phyloP scores from a whole-genome alignment of 768 basidiomycete species.

The Boletus sp. region DNA sequence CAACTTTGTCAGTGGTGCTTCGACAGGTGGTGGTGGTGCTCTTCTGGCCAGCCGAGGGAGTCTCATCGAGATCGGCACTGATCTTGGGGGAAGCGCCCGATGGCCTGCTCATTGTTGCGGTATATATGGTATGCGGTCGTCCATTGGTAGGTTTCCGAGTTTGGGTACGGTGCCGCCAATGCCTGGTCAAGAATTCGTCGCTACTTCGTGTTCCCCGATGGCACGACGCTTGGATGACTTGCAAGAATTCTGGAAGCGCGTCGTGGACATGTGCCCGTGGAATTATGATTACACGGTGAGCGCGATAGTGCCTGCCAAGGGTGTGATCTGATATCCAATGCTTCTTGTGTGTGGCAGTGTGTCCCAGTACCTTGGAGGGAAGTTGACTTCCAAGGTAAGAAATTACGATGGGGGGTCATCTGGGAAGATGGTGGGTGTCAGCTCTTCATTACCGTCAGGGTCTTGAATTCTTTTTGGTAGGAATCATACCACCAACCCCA shows the following conservation, averaged over 20 bases:
- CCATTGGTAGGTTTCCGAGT: conserved; percentile 38
- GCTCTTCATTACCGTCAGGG: background rate
- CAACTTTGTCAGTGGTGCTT: conserved; percentile 43
- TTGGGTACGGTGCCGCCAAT: conserved; percentile 30
- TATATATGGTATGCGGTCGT: conserved; percentile 41
- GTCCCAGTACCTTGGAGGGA: conserved; percentile 43
- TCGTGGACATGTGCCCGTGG: conserved; percentile 43
- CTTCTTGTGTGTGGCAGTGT: conserved; percentile 30
- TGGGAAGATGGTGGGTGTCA: conserved; percentile 40
- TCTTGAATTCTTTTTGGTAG: conserved; percentile 16
- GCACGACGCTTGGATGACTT: conserved; percentile 42
- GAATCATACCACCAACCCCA: conserved; percentile 38
- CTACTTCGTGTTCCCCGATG: conserved; percentile 40
- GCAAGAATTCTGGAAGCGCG: conserved; percentile 42
- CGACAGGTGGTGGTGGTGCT: conserved; percentile 52
- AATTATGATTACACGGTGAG: conserved; percentile 43
- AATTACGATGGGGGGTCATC: conserved; percentile 41
- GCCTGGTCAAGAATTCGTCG: conserved; percentile 41
- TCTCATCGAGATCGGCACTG: conserved; percentile 46
- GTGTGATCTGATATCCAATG: background rate
- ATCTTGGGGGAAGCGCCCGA: conserved; percentile 50
- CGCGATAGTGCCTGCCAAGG: background rate
- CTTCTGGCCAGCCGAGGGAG: conserved; percentile 45
- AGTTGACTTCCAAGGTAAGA: conserved; percentile 32
- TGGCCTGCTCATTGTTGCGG: conserved; percentile 51